phyloP scores from a whole-genome alignment of 2,329 filamentous ascomycete species.

The Monosporascus ibericus region DNA sequence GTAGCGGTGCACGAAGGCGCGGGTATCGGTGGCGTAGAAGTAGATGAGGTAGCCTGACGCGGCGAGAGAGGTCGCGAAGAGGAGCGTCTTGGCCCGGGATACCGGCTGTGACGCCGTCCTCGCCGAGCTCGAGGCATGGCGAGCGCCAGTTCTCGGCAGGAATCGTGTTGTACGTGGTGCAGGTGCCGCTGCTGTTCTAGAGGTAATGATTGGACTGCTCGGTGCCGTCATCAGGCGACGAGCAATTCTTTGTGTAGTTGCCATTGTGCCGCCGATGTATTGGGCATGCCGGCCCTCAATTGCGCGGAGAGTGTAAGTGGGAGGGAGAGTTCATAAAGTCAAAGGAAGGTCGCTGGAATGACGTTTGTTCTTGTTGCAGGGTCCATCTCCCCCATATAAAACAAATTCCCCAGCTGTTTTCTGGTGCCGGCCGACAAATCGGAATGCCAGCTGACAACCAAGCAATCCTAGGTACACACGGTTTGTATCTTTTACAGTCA shows the following conservation, averaged over 20 bases:
- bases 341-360: not conserved
- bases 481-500: not conserved
- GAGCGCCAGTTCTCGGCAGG: constrained; percentile 11
- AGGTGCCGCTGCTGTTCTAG: constrained; percentile 9
- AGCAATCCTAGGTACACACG: too few species aligned
- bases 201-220: constrained; percentile 8
- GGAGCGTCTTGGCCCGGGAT: constrained; percentile 29
- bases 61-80: constrained; percentile 36
- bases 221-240: constrained; percentile 12
- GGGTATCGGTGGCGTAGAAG: constrained; percentile 68
- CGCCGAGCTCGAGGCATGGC: constrained; percentile 13
- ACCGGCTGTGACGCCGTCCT: constrained; percentile 18
- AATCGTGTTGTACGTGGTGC: not conserved
- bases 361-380: not conserved
- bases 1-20: constrained; percentile 64
- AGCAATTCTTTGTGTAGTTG: constrained; percentile 16
- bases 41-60: constrained; percentile 45
- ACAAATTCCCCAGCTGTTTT: too few species aligned
- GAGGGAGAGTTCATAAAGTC: constrained; percentile 1
- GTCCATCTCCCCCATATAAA: too few species aligned
- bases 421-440: not conserved
- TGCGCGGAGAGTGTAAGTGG: constrained; percentile 9
- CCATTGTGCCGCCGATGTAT: constrained; percentile 16
- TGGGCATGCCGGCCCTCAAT: constrained; percentile 25
- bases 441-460: not conserved